These are phyloP conservation scores for Oropetium thomaeum DNA, from an alignment of 176 grass and related monocot species.

Conservation along the genomic window DNA sequence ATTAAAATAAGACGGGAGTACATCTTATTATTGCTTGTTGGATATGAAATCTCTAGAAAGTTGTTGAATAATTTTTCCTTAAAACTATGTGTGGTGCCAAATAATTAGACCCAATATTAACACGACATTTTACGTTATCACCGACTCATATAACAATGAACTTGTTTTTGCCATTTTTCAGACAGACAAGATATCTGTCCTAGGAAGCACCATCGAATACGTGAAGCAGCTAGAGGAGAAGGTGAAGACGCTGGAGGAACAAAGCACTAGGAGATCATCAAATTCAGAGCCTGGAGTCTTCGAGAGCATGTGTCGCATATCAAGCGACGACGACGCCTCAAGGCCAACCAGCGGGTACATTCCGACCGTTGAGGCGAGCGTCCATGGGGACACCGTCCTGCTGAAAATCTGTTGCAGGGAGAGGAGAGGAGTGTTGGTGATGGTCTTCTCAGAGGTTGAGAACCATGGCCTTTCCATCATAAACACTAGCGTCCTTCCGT, in stretches of 20 bases:
- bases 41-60: not conserved
- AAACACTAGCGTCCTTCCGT: conserved; percentile 51
- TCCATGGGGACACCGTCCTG: conserved; percentile 38
- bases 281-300: conserved; percentile 28
- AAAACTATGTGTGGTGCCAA: not conserved
- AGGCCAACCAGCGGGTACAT: not conserved
- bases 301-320: conserved; percentile 45
- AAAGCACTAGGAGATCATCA: conserved; percentile 16
- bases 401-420: conserved; percentile 55
- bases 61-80: not conserved
- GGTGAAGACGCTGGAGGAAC: conserved; percentile 51
- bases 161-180: conserved; percentile 3
- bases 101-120: not conserved
- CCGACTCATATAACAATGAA: not conserved
- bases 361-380: conserved; percentile 42
- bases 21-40: not conserved
- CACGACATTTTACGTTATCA: not conserved
- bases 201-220: conserved; percentile 53
- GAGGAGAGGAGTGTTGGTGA: conserved; percentile 47
- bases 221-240: conserved; percentile 56
- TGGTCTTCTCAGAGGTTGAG: conserved; percentile 57
- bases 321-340: not conserved
- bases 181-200: conserved; percentile 67
- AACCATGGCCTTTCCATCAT: conserved; percentile 45
- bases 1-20: too few relatives aligned